phyloP scores from a whole-genome alignment of 2,329 filamentous ascomycete species.

The Epichloe bromicola region DNA sequence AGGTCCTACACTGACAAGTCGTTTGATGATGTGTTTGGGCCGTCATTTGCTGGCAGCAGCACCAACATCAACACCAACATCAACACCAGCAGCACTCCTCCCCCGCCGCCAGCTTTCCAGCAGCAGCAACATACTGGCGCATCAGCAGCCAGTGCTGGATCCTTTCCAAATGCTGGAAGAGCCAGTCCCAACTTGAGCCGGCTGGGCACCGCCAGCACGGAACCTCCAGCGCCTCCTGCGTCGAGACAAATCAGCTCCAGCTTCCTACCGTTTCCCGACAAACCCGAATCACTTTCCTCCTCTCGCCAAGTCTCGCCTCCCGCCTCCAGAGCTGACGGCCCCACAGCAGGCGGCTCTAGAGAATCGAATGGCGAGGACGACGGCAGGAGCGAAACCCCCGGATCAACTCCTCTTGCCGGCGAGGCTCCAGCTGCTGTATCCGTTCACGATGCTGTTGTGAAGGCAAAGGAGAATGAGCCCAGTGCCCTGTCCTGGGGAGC shows the following conservation, averaged over 20 bases:
- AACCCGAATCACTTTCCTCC: constrained; percentile 57
- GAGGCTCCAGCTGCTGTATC: constrained; percentile 12
- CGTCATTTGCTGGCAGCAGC: constrained; percentile 34
- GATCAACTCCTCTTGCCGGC: constrained; percentile 14
- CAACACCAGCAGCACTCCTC: constrained; percentile 16
- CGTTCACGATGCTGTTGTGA: constrained; percentile 6
- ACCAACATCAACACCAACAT: constrained; percentile 19
- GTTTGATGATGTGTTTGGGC: constrained; percentile 81
- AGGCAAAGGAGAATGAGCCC: constrained; percentile 9
- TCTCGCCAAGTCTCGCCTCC: constrained; percentile 69
- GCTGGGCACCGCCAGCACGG: constrained; percentile 43
- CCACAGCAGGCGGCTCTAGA: constrained; percentile 13
- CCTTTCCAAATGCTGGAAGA: constrained; percentile 33
- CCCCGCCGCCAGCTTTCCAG: constrained; percentile 29
- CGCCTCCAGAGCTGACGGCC: constrained; percentile 42
- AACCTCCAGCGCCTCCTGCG: constrained; percentile 52
- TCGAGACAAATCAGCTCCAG: constrained; percentile 67
- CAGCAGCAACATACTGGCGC: constrained; percentile 44
- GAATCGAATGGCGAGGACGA: constrained; percentile 11
- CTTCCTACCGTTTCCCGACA: constrained; percentile 56
- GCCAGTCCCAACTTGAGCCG: constrained; percentile 51
- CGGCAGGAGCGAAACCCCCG: constrained; percentile 14
- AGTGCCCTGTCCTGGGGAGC: constrained; percentile 5
- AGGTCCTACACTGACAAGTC: constrained; percentile 47
- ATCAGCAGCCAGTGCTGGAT: constrained; percentile 39